Evolutionary conservation across 192 early-diverging fungal species (phyloP), one percentile per base, ranked within the genome.

Genomic region (Linnemannia schmuckeri): DNA sequence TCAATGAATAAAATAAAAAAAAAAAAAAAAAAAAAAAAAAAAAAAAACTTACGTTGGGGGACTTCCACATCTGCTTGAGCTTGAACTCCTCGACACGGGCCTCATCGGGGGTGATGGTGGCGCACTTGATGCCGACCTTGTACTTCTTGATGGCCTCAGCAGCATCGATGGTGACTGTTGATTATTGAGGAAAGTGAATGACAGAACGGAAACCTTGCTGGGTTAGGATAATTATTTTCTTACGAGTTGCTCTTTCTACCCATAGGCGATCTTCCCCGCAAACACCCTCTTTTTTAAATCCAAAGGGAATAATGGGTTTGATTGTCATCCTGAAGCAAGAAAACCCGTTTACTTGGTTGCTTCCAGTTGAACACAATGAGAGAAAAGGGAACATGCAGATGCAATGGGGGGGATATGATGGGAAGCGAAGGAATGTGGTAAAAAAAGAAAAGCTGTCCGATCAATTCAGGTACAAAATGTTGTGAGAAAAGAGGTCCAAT

Each of bases 111-210:
- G 98, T 99, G 87, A 99, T 99, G 66, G 98, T 99, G 66, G 98
- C 98, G 88, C 98, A 99, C 93, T 99, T 99, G 91, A 99, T 99
- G 81, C 97, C 94, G 54, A 97, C 97, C 90, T 97, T 97, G 94
- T 98, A 98, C 93, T 97, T 96, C 88, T 95, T 93, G 89, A 97
- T 99, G 27, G 97, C 97, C 87, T 97, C 95, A 71, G 97, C 97
- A 27, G 97, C 96, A 40, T 98, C 97, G 47, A 97, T 90, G 38
- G 98, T 99, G 78, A 99, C 96, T 87, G 52, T 13, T 70, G 46
- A 38, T 66, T 27, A 70, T 33, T 33, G 30, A 15, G 35, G 41
- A 44, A 35, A 12, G 42, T 27, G 4, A 54, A 7, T 18, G 1
- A 72, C 9, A 17, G 33, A 46, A 46, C 13, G 24, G n/a, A 57